A percentile compares a stretch with the other conserved stretches of the same genome.
Conservation (phyloP, 2,329 filamentous ascomycete species). For the Didymella pomorum region DNA sequence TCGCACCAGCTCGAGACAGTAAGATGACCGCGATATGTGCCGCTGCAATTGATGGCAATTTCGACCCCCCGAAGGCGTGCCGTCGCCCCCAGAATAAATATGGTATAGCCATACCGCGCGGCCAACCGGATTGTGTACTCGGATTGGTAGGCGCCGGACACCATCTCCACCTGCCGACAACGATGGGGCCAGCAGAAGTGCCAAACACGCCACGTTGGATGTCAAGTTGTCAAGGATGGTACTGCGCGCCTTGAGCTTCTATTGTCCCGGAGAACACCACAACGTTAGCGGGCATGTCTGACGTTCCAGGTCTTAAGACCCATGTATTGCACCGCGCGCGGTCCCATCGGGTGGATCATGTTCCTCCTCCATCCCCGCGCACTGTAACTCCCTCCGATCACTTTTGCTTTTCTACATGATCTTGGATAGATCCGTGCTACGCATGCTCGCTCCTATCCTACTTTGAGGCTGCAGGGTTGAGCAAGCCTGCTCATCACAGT, state of each 20-base stretch:
- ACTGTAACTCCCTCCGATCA: constrained; percentile 2
- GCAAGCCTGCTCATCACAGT: constrained; percentile 1
- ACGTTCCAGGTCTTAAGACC: constrained; percentile 14
- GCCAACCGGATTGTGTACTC: constrained; percentile 7
- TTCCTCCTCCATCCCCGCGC: constrained; percentile 10
- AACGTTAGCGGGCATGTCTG: constrained; percentile 1
- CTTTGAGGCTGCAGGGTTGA: constrained; percentile 4
- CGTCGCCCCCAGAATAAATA: constrained; percentile 5
- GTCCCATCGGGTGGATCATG: constrained; percentile 17
- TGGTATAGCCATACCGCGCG: neutral
- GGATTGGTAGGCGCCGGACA: constrained; percentile 2
- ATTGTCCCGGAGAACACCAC: constrained; percentile 2
- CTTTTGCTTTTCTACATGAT: constrained; percentile 7
- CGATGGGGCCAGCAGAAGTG: constrained; percentile 16
- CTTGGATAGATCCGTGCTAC: constrained; percentile 4
- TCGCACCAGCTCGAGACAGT: constrained; percentile 6
- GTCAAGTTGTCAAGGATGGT: constrained; percentile 16
- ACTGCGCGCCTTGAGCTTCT: constrained; percentile 6
- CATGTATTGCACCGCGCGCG: constrained; percentile 11
- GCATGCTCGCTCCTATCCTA: constrained; percentile 2
- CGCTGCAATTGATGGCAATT: neutral
- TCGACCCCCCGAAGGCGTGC: neutral
- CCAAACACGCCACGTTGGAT: constrained; percentile 21
- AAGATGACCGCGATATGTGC: constrained; percentile 1
- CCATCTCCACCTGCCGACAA: constrained; percentile 15